Evolutionary conservation across 345 rosid species (phyloP).

Genomic region (Pistacia vera): DNA sequence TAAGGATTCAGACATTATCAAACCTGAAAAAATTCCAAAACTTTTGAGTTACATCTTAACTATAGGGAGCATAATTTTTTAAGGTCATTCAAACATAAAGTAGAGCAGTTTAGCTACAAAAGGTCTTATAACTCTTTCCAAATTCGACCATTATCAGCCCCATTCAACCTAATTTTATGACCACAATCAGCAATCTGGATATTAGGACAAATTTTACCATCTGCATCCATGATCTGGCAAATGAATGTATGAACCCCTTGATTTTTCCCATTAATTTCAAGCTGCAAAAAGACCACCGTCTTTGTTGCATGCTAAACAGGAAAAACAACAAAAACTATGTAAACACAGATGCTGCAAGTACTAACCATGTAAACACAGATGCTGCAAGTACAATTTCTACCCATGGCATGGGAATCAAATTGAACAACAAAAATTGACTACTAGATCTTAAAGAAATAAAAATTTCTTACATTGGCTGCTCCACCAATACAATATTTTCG

Average conservation of each 20-base stretch:
- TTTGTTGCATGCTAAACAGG: slow-evolving; percentile 89
- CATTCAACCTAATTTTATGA: slow-evolving; percentile 93
- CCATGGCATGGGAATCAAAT: neutral
- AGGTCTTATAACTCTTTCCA: slow-evolving; percentile 46
- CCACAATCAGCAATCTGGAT: slow-evolving; percentile 89
- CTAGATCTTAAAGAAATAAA: no score
- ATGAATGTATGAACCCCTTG: slow-evolving; percentile 97
- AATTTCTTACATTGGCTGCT: slow-evolving; percentile 70
- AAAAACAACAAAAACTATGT: slow-evolving; percentile 19
- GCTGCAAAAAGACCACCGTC: slow-evolving; percentile 89
- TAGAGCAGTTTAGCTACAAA: neutral
- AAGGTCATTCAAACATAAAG: neutral
- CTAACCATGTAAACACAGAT: slow-evolving; percentile 25
- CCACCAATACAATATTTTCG: slow-evolving; percentile 99
- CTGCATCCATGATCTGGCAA: slow-evolving; percentile 73
- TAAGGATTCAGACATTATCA: slow-evolving; percentile 71
- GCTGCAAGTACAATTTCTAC: neutral
- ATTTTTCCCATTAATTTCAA: slow-evolving; percentile 66
- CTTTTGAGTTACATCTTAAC: slow-evolving; percentile 5
- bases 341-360: slow-evolving; percentile 13
- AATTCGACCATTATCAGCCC: slow-evolving; percentile 94
- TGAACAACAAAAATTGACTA: no score
- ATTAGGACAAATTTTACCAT: slow-evolving; percentile 77
- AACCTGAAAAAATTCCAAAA: slow-evolving; percentile 55
- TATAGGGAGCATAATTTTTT: neutral